Evolutionary conservation across 2,329 filamentous ascomycete species (phyloP).

Genomic region (Paecilomyces dactylethromorphus): DNA sequence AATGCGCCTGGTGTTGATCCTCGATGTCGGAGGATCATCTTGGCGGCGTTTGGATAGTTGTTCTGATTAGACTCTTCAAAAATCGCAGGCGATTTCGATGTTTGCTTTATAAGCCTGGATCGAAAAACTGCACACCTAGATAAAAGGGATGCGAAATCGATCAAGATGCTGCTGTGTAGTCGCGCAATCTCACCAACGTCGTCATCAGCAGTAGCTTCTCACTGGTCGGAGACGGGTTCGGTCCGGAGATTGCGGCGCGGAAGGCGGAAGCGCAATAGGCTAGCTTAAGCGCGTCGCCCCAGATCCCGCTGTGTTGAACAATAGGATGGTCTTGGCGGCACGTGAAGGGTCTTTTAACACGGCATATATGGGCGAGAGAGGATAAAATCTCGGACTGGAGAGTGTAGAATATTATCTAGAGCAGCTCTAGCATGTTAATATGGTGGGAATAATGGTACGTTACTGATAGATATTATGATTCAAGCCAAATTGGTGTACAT

Average conservation of each 20-base stretch:
- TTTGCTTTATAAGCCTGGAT: background rate
- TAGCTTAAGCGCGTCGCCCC: background rate
- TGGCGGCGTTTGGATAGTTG: background rate
- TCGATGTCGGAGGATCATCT: background rate
- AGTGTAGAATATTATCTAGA: too few species aligned
- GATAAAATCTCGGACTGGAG: too few species aligned
- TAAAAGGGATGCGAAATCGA: background rate
- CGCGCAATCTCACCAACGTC: background rate
- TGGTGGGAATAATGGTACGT: too few species aligned
- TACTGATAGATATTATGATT: too few species aligned
- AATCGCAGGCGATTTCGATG: background rate
- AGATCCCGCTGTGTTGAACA: background rate
- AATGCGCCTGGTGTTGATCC: background rate
- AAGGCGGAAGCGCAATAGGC: background rate
- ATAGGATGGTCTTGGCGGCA: background rate
- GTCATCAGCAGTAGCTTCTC: background rate
- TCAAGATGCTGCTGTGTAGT: background rate
- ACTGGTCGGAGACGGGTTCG: background rate
- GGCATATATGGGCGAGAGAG: too few species aligned
- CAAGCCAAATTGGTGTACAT: too few species aligned
- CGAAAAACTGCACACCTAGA: background rate
- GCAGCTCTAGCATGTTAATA: too few species aligned
- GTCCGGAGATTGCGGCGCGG: too few species aligned
- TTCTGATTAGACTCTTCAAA: background rate
- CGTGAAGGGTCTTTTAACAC: background rate